A percentile compares a stretch with the other conserved stretches of the same genome.
Evolutionary conservation across 2,329 filamentous ascomycete genomes (phyloP).

Genomic region (Beauveria pseudobassiana): DNA sequence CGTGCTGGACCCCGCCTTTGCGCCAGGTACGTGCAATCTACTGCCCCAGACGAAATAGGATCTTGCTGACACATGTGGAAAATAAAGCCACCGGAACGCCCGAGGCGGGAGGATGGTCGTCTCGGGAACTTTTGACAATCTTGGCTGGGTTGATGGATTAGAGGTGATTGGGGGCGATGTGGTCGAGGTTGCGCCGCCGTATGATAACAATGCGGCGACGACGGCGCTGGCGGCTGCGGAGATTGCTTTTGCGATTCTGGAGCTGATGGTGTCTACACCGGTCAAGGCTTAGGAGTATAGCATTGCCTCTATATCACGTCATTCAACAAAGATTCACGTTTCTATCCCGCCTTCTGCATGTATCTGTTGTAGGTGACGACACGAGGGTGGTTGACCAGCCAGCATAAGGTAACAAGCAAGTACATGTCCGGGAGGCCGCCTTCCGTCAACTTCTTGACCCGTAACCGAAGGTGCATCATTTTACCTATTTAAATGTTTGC

Average conservation of each 20-base stretch:
- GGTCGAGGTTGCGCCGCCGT: constrained; percentile 77
- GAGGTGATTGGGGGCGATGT: constrained; percentile 80
- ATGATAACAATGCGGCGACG: constrained; percentile 69
- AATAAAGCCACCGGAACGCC: constrained; percentile 67
- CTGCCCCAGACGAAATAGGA: no score
- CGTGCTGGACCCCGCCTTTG: constrained; percentile 57
- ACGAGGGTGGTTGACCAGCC: not conserved
- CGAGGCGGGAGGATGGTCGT: constrained; percentile 81
- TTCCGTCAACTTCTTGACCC: not conserved
- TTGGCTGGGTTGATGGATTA: constrained; percentile 64
- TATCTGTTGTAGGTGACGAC: no score
- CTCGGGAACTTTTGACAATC: constrained; percentile 71
- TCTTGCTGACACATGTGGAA: not conserved
- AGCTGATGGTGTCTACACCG: constrained; percentile 16
- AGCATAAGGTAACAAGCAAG: not conserved
- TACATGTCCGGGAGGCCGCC: not conserved
- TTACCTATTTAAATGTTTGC: no score
- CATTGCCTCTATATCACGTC: no score
- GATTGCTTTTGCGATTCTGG: constrained; percentile 71
- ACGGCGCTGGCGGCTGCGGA: constrained; percentile 75
- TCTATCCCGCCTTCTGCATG: no score
- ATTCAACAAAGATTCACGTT: no score
- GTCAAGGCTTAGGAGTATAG: constrained; percentile 9
- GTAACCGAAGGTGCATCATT: not conserved
- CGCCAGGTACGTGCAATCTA: constrained; percentile 12